Percentiles rank a stretch among this genome's conserved stretches.
Conservation (phyloP, 306 rosid genomes). For the Ochetophila trinervis region DNA sequence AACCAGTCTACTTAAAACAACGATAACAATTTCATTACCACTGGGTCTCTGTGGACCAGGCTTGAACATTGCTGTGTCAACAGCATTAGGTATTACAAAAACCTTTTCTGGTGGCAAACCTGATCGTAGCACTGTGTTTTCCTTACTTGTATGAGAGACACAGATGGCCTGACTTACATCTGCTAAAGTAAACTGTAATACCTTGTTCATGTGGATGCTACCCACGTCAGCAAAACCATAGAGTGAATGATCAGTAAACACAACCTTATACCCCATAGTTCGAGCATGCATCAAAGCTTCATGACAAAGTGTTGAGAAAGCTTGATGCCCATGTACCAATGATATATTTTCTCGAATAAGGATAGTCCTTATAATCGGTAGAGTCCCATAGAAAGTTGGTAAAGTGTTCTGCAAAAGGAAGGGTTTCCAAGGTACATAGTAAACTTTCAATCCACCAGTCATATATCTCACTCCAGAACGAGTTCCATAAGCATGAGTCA, state of each 20-base stretch:
- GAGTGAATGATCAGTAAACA: slow-evolving; percentile 88
- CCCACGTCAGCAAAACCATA: slow-evolving; percentile 89
- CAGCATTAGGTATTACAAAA: slow-evolving; percentile 90
- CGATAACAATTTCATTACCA: slow-evolving; percentile 54
- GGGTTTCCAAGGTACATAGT: slow-evolving; percentile 86
- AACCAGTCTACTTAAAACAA: slow-evolving; percentile 89
- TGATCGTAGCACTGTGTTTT: slow-evolving; percentile 83
- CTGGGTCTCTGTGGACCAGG: slow-evolving; percentile 63
- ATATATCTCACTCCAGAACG: slow-evolving; percentile 87
- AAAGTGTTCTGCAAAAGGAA: slow-evolving; percentile 86
- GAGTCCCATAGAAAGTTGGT: slow-evolving; percentile 70
- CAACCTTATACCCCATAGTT: slow-evolving; percentile 87
- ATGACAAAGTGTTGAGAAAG: slow-evolving; percentile 90
- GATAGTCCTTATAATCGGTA: slow-evolving; percentile 75
- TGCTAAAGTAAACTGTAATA: slow-evolving; percentile 86
- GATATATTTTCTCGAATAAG: slow-evolving; percentile 80
- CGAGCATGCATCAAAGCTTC: slow-evolving; percentile 87
- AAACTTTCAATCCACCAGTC: slow-evolving; percentile 86
- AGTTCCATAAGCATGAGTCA: slow-evolving; percentile 90
- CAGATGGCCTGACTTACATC: slow-evolving; percentile 93
- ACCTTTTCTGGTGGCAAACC: slow-evolving; percentile 90
- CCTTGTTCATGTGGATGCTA: slow-evolving; percentile 98
- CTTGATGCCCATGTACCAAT: slow-evolving; percentile 89
- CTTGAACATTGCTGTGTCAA: slow-evolving; percentile 92
- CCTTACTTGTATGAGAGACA: slow-evolving; percentile 96